A percentile compares a stretch with the other conserved stretches of the same genome.
These are phyloP conservation scores for Fagus crenata DNA, from an alignment of 306 rosid genomes.

Conservation along the genomic window DNA sequence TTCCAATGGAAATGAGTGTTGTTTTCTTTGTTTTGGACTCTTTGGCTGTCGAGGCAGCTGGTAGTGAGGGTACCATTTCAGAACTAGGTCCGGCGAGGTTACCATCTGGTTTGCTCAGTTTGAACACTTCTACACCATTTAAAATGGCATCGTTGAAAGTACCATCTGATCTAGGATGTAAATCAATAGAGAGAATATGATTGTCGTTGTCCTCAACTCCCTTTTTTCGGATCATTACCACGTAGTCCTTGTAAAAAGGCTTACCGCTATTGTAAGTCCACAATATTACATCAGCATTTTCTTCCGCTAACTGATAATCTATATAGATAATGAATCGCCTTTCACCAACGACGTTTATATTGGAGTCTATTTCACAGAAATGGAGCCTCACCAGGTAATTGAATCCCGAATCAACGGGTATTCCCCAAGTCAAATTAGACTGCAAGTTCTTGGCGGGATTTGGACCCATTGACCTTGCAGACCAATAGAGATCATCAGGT, in stretches of 20 bases:
- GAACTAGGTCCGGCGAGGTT: constrained; percentile 23
- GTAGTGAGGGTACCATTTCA: not conserved
- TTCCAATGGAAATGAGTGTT: not conserved
- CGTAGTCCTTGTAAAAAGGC: not conserved
- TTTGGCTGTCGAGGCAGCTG: not conserved
- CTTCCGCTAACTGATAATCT: not conserved
- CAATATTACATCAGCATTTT: not conserved
- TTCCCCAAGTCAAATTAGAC: not conserved
- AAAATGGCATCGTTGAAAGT: not conserved
- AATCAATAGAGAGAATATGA: not conserved
- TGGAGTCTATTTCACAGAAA: not conserved
- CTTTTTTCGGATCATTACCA: not conserved
- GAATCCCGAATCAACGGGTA: not conserved
- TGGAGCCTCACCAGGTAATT: not conserved
- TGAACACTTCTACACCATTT: constrained; percentile 30
- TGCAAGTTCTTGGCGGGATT: not conserved
- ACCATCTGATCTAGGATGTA: not conserved
- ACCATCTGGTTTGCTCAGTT: constrained; percentile 2
- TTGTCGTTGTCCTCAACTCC: no score
- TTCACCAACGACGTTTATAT: not conserved
- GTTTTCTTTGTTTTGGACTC: not conserved
- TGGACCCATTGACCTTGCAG: not conserved
- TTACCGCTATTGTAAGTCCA: not conserved
- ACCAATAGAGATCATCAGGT: not conserved
- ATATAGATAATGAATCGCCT: not conserved